A percentile compares a stretch with the other conserved stretches of the same genome.
Conservation (phyloP, 2,329 filamentous ascomycete genomes). For the Gnomoniopsis sp. region DNA sequence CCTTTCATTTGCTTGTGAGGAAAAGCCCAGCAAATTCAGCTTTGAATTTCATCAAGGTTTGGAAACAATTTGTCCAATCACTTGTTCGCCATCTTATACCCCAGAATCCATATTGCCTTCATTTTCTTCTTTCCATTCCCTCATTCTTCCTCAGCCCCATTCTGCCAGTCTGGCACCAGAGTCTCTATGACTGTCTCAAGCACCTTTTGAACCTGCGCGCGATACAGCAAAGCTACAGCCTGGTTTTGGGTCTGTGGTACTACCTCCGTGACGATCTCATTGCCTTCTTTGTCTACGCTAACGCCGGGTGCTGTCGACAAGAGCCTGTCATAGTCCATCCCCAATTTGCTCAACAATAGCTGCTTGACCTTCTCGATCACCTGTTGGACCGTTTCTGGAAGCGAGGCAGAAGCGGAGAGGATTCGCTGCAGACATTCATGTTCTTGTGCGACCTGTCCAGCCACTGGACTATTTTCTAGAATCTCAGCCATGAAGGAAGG, state of each 20-base stretch:
- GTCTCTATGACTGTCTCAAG: slow-evolving; percentile 34
- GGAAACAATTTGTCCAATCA: no score
- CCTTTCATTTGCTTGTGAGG: no score
- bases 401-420: slow-evolving; percentile 33
- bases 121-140: neutral
- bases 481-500: slow-evolving; percentile 7
- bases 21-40: no score
- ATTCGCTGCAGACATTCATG: slow-evolving; percentile 26
- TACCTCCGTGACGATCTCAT: slow-evolving; percentile 23
- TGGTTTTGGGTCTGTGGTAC: slow-evolving; percentile 39
- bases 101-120: no score
- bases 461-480: slow-evolving; percentile 4
- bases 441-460: slow-evolving; percentile 5
- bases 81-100: no score
- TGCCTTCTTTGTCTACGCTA: slow-evolving; percentile 34
- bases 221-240: slow-evolving; percentile 45
- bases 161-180: slow-evolving; percentile 16
- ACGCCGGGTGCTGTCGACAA: slow-evolving; percentile 38
- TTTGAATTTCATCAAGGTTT: no score
- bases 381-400: slow-evolving; percentile 39
- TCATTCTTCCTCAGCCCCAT: neutral
- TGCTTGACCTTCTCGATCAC: slow-evolving; percentile 33
- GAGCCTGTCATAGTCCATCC: slow-evolving; percentile 38
- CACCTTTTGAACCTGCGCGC: slow-evolving; percentile 45
- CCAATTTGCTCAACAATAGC: slow-evolving; percentile 35